Conservation (phyloP, 139 green algal species). For the Tetradesmus lagerheimii region DNA sequence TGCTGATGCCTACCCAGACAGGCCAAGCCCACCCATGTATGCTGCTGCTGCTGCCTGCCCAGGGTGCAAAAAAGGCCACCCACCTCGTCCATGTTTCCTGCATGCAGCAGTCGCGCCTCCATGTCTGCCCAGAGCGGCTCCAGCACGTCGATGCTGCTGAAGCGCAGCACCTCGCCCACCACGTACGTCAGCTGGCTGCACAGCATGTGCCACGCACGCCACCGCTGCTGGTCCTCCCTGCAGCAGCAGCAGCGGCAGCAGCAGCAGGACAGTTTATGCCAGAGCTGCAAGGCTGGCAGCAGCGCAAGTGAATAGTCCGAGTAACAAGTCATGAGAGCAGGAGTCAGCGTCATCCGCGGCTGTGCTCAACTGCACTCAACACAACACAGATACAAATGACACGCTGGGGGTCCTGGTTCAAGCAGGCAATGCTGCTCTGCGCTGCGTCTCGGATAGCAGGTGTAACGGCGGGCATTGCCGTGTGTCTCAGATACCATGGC, state of each 20-base stretch:
- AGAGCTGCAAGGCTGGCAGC: too few species aligned
- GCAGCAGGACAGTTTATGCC: not conserved
- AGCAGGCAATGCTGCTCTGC: not conserved
- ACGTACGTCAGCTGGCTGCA: constrained; percentile 82
- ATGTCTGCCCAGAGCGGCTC: constrained; percentile 82
- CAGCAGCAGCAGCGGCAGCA: not conserved
- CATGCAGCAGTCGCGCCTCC: constrained; percentile 55
- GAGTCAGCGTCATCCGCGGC: too few species aligned
- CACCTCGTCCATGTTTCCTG: constrained; percentile 78
- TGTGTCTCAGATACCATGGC: not conserved
- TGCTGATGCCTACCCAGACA: too few species aligned
- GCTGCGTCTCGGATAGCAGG: too few species aligned
- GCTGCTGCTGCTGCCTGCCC: too few species aligned
- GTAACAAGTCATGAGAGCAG: too few species aligned
- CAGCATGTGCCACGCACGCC: constrained; percentile 69
- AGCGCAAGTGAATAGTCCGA: too few species aligned
- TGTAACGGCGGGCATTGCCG: too few species aligned
- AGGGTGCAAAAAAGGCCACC: not conserved
- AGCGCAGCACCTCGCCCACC: constrained; percentile 86
- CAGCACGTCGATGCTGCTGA: constrained; percentile 88
- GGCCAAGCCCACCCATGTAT: too few species aligned
- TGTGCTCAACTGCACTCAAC: too few species aligned
- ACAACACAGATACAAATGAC: not conserved
- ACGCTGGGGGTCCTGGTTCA: not conserved
- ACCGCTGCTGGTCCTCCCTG: constrained; percentile 35